Evolutionary conservation across 305 asterid genomes (phyloP).

Genomic region (Fraxinus ornus): DNA sequence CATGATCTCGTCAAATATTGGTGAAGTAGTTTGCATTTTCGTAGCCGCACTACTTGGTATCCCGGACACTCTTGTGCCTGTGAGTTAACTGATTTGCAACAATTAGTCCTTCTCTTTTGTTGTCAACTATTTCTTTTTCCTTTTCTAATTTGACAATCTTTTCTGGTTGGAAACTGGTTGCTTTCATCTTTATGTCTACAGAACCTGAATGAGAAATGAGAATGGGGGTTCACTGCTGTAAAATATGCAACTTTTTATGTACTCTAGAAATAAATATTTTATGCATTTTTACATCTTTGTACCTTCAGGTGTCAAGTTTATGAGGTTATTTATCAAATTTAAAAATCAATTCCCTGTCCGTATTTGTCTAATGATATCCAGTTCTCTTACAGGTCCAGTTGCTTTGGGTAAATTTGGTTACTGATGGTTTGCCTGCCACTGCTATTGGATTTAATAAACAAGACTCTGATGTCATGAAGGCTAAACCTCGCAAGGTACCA

Average conservation of each 20-base stretch:
- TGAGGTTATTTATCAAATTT: constrained; percentile 11
- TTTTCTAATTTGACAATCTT: constrained; percentile 5
- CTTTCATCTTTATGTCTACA: constrained; percentile 6
- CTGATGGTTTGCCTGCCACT: constrained; percentile 99
- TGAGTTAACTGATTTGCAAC: constrained; percentile 43
- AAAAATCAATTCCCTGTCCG: not conserved
- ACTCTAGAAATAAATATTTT: not conserved
- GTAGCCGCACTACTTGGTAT: constrained; percentile 98
- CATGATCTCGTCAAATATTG: constrained; percentile 98
- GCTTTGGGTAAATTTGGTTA: constrained; percentile 99
- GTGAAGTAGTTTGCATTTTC: constrained; percentile 98
- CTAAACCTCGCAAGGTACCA: constrained; percentile 95
- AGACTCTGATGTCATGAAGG: constrained; percentile 97
- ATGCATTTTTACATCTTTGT: constrained; percentile 15
- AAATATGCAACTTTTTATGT: constrained; percentile 2
- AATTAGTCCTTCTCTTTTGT: constrained; percentile 8
- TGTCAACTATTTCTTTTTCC: not conserved
- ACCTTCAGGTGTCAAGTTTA: constrained; percentile 6
- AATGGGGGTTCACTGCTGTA: constrained; percentile 12
- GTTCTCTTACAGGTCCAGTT: constrained; percentile 76
- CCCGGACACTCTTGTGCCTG: constrained; percentile 98
- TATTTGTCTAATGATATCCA: constrained; percentile 23
- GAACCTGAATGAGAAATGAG: not conserved
- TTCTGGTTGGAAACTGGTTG: constrained; percentile 3
- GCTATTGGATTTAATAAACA: constrained; percentile 98